phyloP scores from a whole-genome alignment of 176 grass and related monocot species.

The Miscanthus lutarioriparius region DNA sequence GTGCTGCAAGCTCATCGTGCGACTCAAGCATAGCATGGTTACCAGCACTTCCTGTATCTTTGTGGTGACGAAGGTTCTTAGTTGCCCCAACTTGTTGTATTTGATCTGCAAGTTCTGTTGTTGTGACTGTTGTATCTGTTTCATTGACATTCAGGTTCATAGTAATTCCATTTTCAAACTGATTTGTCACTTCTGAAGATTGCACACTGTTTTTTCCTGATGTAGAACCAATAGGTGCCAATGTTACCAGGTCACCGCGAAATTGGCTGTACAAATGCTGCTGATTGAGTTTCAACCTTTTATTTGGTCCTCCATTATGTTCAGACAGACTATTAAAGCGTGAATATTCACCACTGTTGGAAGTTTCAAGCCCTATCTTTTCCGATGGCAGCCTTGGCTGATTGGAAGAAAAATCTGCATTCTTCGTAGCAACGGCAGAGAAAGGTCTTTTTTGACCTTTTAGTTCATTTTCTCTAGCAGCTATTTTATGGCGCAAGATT shows the following conservation, averaged over 20 bases:
- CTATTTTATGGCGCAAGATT: conserved; percentile 86
- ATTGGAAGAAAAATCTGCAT: conserved; percentile 29
- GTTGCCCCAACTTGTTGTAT: conserved; percentile 15
- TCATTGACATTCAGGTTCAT: conserved; percentile 32
- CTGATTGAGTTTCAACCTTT: conserved; percentile 59
- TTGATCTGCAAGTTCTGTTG: conserved; percentile 16
- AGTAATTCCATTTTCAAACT: conserved; percentile 39
- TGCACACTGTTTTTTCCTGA: conserved; percentile 37
- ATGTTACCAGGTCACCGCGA: conserved; percentile 34
- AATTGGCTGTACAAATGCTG: conserved; percentile 38
- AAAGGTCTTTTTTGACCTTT: conserved; percentile 69
- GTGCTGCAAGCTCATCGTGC: conserved; percentile 21
- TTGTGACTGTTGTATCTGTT: conserved; percentile 23
- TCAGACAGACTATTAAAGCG: conserved; percentile 22
- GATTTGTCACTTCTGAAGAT: conserved; percentile 45
- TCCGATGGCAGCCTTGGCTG: conserved; percentile 34
- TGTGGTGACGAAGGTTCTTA: conserved; percentile 37
- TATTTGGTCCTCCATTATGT: conserved; percentile 45
- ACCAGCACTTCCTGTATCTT: conserved; percentile 24
- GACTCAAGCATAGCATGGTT: conserved; percentile 31
- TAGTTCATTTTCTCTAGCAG: conserved; percentile 78
- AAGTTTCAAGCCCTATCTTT: conserved; percentile 43
- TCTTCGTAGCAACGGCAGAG: conserved; percentile 24
- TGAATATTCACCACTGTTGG: conserved; percentile 40
- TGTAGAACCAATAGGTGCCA: conserved; percentile 39